Evolutionary conservation across 139 green algal species (phyloP).

Genomic region (Marvania coccoides): DNA sequence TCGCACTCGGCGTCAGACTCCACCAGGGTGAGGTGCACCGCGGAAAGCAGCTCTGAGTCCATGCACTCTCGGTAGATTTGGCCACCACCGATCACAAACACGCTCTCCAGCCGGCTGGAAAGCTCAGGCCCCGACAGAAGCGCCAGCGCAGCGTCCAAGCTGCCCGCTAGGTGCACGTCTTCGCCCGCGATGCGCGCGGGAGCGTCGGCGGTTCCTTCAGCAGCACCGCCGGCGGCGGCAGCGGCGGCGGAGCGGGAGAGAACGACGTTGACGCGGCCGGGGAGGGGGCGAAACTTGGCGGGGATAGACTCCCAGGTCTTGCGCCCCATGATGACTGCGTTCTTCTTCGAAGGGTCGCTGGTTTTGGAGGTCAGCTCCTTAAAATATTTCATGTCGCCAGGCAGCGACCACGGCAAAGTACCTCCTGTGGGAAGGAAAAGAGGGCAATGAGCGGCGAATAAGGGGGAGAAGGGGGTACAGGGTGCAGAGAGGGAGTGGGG

Average conservation of each 20-base stretch:
- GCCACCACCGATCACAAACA: slow-evolving; percentile 96
- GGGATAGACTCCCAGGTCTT: slow-evolving; percentile 97
- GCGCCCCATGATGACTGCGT: slow-evolving; percentile 98
- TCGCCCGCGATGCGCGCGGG: neutral
- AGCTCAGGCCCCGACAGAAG: slow-evolving; percentile 41
- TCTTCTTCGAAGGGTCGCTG: slow-evolving; percentile 48
- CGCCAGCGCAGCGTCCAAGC: slow-evolving; percentile 66
- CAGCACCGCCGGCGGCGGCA: slow-evolving; percentile 6
- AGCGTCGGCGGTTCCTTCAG: neutral
- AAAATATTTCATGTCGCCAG: slow-evolving; percentile 91
- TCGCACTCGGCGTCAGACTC: slow-evolving; percentile 77
- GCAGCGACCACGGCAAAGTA: slow-evolving; percentile 65
- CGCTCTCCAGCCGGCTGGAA: slow-evolving; percentile 54
- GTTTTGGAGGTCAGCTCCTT: slow-evolving; percentile 73
- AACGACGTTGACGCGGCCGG: slow-evolving; percentile 90
- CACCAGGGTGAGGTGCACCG: slow-evolving; percentile 84
- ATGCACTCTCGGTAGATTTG: slow-evolving; percentile 66
- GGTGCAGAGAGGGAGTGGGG: neutral
- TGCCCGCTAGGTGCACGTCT: slow-evolving; percentile 47
- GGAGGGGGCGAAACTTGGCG: slow-evolving; percentile 80
- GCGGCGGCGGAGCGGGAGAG: slow-evolving; percentile 50
- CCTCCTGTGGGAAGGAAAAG: slow-evolving; percentile 16
- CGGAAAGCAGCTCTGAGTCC: slow-evolving; percentile 55
- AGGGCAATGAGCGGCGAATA: neutral
- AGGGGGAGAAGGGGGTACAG: neutral